Base-by-base conservation (phyloP, 441 rosid species). In the Adansonia madagascariensis region DNA sequence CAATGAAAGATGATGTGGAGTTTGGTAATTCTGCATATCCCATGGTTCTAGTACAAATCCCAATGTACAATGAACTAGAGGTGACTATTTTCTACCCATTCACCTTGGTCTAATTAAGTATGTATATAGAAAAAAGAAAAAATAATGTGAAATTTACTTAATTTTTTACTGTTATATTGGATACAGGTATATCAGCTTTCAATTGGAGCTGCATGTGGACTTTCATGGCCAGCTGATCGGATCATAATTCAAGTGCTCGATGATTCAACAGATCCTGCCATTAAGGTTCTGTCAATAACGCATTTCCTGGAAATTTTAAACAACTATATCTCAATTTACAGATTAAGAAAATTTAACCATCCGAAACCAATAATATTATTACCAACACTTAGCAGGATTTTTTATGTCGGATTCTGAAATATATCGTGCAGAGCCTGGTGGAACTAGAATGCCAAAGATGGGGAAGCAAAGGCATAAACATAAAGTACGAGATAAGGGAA, bases 21-120 rank as follows among this genome's bases (percentile, higher is more conserved):
- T 66, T 84, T 0, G 92, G 87, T 8, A 83, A 82, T 72, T 79
- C 64, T 60, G 77, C 83, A 64, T 90, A 86, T 47, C 92, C 94
- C 5, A 88, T 88, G 92, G 86, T 90, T 49, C 81, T 90, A 0
- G 89, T 90, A 10, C 94, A 90, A 82, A 88, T 90, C 75, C 94
- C 94, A 55, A 89, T 90, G 94, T 90, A 88, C 73, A 90, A 90
- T 74, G 94, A 90, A 79, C 89, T 79, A 77, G 92, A 89, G 91
- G 94, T 89, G 64, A n/a, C n/a, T n/a, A n/a, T n/a, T n/a, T n/a
- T n/a, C n/a, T n/a, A n/a, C n/a, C n/a, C n/a, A n/a, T 4, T 31
- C 20, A 3, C 11, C 0, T 6, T 4, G 3, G 14, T 41, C n/a
- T 3, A 49, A 20, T 49, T 49, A n/a, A 3, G 11, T 49, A 49